These are phyloP conservation scores for Dothistroma pini DNA, from an alignment of 2,329 filamentous ascomycete genomes.

Conservation along the genomic window DNA sequence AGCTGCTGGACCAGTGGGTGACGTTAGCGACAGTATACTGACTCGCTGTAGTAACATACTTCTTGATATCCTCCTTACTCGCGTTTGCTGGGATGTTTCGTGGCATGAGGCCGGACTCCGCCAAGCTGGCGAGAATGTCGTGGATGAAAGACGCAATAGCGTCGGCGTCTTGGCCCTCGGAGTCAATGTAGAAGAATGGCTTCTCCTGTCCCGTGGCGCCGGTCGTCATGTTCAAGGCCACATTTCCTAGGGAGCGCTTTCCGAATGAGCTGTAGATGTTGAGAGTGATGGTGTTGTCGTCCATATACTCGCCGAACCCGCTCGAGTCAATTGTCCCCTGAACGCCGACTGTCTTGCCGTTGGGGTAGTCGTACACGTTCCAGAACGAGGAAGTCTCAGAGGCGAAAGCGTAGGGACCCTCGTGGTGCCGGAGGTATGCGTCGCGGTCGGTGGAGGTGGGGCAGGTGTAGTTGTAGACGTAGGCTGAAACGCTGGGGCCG, in stretches of 20 bases:
- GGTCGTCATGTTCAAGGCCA: constrained; percentile 53
- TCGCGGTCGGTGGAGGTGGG: constrained; percentile 43
- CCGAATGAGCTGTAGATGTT: constrained; percentile 58
- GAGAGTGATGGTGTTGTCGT: constrained; percentile 52
- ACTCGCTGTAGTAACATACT: constrained; percentile 47
- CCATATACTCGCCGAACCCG: constrained; percentile 48
- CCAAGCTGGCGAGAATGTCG: constrained; percentile 48
- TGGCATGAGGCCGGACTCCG: constrained; percentile 41
- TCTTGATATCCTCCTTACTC: constrained; percentile 47
- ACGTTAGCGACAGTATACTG: constrained; percentile 50
- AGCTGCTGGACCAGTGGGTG: constrained; percentile 54
- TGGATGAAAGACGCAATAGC: constrained; percentile 51
- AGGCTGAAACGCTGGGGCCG: constrained; percentile 51
- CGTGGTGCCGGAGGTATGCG: constrained; percentile 47
- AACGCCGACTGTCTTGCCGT: constrained; percentile 42
- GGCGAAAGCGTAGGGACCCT: constrained; percentile 53
- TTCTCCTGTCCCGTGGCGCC: constrained; percentile 54
- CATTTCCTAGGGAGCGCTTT: constrained; percentile 47
- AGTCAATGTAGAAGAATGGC: constrained; percentile 49
- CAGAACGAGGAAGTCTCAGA: constrained; percentile 54
- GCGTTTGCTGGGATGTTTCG: constrained; percentile 48
- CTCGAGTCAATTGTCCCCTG: constrained; percentile 54
- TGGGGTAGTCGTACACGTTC: constrained; percentile 52
- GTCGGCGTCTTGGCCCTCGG: constrained; percentile 42
- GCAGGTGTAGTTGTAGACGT: constrained; percentile 46